A percentile compares a stretch with the other conserved stretches of the same genome.
Evolutionary conservation across 805 yeast genomes (phyloP).

Genomic region (Candida sanyiensis): DNA sequence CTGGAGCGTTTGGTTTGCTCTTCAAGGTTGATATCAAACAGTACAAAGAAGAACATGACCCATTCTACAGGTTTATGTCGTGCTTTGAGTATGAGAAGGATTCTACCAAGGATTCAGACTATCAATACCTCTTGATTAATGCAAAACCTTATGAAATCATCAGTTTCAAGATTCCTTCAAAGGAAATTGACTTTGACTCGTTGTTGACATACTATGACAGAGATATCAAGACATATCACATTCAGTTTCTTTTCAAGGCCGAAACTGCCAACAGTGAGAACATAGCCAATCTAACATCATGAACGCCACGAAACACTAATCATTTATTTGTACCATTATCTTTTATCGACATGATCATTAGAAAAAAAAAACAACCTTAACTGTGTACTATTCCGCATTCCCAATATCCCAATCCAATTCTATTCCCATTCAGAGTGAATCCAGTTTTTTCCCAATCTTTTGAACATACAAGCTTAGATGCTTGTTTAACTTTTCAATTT

Average conservation of each 20-base stretch:
- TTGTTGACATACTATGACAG: constrained; percentile 73
- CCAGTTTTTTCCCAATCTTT: constrained; percentile 6
- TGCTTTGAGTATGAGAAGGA: constrained; percentile 60
- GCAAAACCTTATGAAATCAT: constrained; percentile 88
- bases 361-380: no score
- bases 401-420: not conserved
- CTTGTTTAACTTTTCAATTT: constrained; percentile 21
- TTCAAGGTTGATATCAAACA: constrained; percentile 54
- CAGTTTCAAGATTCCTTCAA: constrained; percentile 66
- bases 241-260: constrained; percentile 39
- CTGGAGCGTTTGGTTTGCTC: constrained; percentile 57
- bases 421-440: constrained; percentile 1
- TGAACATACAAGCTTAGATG: constrained; percentile 5
- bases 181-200: constrained; percentile 35
- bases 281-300: not conserved
- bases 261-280: not conserved
- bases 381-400: not conserved
- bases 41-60: constrained; percentile 40
- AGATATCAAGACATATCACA: constrained; percentile 59
- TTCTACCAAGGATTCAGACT: constrained; percentile 41
- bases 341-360: no score
- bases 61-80: constrained; percentile 72
- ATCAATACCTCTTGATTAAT: constrained; percentile 72
- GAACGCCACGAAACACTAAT: not conserved
- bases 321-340: no score